Conservation (phyloP, 164 flowering plant species). For the Stephania yunnanensis region DNA sequence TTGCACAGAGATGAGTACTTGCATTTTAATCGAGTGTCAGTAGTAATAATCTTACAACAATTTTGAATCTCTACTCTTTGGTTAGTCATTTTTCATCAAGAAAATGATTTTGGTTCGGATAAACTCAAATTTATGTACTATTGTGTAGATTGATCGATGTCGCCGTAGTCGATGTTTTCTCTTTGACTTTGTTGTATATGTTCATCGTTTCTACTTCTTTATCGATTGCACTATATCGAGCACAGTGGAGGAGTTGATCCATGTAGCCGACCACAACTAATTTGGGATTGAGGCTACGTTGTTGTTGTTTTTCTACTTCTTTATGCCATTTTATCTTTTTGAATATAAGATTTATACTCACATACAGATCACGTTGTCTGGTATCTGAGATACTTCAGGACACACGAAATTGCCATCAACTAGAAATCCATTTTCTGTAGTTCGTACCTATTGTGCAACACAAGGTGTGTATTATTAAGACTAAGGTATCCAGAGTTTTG, state of each 20-base stretch:
- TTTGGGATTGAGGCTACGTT: no score
- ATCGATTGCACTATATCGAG: no score
- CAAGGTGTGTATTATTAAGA: not conserved
- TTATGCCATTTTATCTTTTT: not conserved
- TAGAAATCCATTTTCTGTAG: not conserved
- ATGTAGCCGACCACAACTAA: no score
- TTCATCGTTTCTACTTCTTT: not conserved
- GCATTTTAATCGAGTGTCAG: not conserved
- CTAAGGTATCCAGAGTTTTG: not conserved
- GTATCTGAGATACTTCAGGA: slow-evolving; percentile 5
- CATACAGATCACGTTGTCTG: not conserved
- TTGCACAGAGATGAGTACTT: no score
- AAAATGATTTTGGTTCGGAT: not conserved
- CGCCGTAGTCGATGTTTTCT: not conserved
- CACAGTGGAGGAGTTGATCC: no score
- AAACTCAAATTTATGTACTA: not conserved
- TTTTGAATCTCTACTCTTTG: not conserved
- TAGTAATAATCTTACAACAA: not conserved
- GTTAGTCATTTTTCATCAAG: not conserved
- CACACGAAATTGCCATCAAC: not conserved
- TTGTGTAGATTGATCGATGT: not conserved
- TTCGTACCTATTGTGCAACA: slow-evolving; percentile 1
- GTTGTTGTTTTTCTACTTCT: not conserved
- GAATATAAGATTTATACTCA: slow-evolving; percentile 2
- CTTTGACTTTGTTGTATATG: not conserved